Evolutionary conservation across 2,329 filamentous ascomycete genomes (phyloP), one percentile per base, ranked within the genome.

Genomic region (Neocucurbitaria cava): DNA sequence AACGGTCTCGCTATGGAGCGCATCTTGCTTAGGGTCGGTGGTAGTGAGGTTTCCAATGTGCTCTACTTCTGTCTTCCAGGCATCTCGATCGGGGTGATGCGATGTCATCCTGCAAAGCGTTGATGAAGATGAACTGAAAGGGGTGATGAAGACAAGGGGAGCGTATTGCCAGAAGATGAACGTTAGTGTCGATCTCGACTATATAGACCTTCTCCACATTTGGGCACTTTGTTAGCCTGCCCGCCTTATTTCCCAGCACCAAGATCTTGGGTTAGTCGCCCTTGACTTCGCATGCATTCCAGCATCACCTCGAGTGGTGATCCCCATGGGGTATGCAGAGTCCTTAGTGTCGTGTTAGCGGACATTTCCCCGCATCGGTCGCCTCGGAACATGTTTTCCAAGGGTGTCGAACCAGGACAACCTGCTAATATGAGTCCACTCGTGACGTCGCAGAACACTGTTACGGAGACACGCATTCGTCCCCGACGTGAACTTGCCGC

Each of bases 1-100:
- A 23, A 36, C 48, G 18, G 38, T 18, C n/a, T 51, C 50, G n/a
- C 15, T 40, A 6, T 43, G 55, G 20, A 36, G 35, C 31, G 46
- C 46, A 30, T 58, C 56, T 35, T 52, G 45, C 41, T 58, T 55
- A n/a, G 41, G 45, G 15, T 58, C 52, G 15, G 31, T 55, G 15
- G 52, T 48, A 23, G 52, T 26, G 31, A 58, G 26, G 21, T 50
- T 58, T 7, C 49, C 56, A n/a, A 58, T 46, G 18, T 39, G 46
- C 23, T 52, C 45, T 9, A 54, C 36, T 43, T 52, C 48, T 6
- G 38, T 44, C 38, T 54, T 54, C 44, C 48, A 52, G 45, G 42
- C 40, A 15, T 50, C 39, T 10, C 41, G 48, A n/a, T 58, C 51
- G 17, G 51, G 48, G 35, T 52, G 51, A 7, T 49, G 44, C 31